Evolutionary conservation across 1,284 basidiomycete species (phyloP).

Genomic region (Earliella scabrosa): DNA sequence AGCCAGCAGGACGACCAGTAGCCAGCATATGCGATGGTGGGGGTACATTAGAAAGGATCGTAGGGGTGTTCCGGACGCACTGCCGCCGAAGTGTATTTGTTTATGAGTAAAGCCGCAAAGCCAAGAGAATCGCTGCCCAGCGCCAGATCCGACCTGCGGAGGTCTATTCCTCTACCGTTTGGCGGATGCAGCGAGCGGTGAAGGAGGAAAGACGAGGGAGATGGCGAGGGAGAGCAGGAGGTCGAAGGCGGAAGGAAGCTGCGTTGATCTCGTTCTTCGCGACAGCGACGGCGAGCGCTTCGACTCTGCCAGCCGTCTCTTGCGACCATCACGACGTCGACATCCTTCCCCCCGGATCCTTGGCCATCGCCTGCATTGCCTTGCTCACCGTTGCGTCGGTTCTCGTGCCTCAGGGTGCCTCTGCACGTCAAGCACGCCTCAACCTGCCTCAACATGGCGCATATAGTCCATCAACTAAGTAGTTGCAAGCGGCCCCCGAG

Average conservation of each 20-base stretch:
- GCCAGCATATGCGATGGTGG: slow-evolving; percentile 22
- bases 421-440: too few species aligned
- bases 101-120: slow-evolving; percentile 18
- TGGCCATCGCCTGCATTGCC: too few species aligned
- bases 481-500: too few species aligned
- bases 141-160: slow-evolving; percentile 28
- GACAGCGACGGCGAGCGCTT: slow-evolving; percentile 4
- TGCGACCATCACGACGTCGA: too few species aligned
- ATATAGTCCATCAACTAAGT: too few species aligned
- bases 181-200: slow-evolving; percentile 16
- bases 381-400: too few species aligned
- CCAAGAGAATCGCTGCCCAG: slow-evolving; percentile 21
- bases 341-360: too few species aligned
- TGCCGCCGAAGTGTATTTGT: slow-evolving; percentile 10
- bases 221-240: slow-evolving; percentile 5
- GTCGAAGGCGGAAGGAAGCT: not conserved
- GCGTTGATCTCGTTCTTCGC: slow-evolving; percentile 5
- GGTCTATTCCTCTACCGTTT: slow-evolving; percentile 16
- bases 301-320: too few species aligned
- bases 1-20: slow-evolving; percentile 19
- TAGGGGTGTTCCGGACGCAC: slow-evolving; percentile 9
- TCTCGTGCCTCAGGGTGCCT: too few species aligned
- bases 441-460: too few species aligned
- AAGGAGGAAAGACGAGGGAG: slow-evolving; percentile 10
- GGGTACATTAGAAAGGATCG: slow-evolving; percentile 25